Evolutionary conservation across 2,329 filamentous ascomycete genomes (phyloP), one percentile per base, ranked within the genome.

Genomic region (Pseudogymnoascus verrucosus): DNA sequence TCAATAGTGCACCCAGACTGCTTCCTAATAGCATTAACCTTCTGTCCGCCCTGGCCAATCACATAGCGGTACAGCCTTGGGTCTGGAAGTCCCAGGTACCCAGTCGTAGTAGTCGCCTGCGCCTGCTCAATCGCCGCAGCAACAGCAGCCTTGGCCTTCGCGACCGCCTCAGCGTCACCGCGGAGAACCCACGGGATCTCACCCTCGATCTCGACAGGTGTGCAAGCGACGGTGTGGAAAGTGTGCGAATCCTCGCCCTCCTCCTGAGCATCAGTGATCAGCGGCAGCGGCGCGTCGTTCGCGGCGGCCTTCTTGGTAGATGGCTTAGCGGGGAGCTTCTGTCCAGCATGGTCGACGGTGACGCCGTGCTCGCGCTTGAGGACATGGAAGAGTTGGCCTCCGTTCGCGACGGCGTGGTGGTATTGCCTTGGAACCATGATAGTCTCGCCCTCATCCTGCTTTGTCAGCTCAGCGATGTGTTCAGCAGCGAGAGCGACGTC

Each of bases 1-100:
- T 93, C 92, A 74, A 99, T 96, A 78, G 89, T 92, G 77, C 93
- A 97, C 63, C 90, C 90, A 61, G 92, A 97, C 80, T 95, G 87
- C 79, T 91, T 91, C 69, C 95, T 87, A 74, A 99, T 97, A 44
- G 86, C 80, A 77, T 97, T 97, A 75, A 99, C 96, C 76, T 93
- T 93, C 75, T 86, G 89, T 65, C 95, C 95, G 65, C 89, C 90
- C 68, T 89, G 87, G 4, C 95, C 95, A 69, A 99, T 92, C 60
- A 99, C 90, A 68, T 89, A 89, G 66, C 93, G 86, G 80, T 97
- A 96, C 57, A 91, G 91, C 69, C 85, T 86, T 10, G 95, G 91
- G 73, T 99, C 93, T 0, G 93, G 90, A 40, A 99, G 83, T 68
- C 95, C 88, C 37, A 99, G 84, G 76, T 96, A 97, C 4, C 95